These are phyloP conservation scores for Candida sojae DNA, from an alignment of 1,139 yeast species.

Conservation along the genomic window DNA sequence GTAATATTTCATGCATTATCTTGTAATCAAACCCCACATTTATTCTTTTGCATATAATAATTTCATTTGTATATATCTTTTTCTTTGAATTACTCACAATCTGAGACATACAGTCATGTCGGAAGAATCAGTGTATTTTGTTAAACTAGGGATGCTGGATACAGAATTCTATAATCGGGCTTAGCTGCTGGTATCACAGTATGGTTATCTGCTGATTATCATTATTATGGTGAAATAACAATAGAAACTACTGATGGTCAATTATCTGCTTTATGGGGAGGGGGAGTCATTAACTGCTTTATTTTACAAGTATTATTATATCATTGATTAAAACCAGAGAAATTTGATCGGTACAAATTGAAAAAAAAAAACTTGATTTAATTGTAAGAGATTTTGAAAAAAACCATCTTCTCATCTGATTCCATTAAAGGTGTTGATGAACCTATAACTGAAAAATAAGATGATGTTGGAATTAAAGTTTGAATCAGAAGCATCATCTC, in stretches of 20 bases:
- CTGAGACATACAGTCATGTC: conserved; percentile 2
- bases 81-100: too few relatives aligned
- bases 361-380: conserved; percentile 23
- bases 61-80: too few relatives aligned
- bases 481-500: conserved; percentile 3
- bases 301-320: conserved; percentile 25
- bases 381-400: too few relatives aligned
- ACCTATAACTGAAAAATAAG: conserved; percentile 7
- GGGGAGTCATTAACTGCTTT: conserved; percentile 31
- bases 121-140: conserved; percentile 16
- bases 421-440: too few relatives aligned
- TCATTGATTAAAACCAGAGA: conserved; percentile 28
- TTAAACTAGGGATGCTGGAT: conserved; percentile 29
- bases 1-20: too few relatives aligned
- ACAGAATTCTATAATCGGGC: conserved; percentile 28
- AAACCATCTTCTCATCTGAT: too few relatives aligned
- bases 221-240: conserved; percentile 25
- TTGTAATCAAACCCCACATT: too few relatives aligned
- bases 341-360: conserved; percentile 34
- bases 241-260: conserved; percentile 28
- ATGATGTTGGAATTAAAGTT: conserved; percentile 6
- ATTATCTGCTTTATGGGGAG: conserved; percentile 34
- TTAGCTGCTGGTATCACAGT: conserved; percentile 23
- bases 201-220: conserved; percentile 28
- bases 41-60: too few relatives aligned